phyloP scores from a whole-genome alignment of 345 rosid genomes.

The Syzygium aromaticum region DNA sequence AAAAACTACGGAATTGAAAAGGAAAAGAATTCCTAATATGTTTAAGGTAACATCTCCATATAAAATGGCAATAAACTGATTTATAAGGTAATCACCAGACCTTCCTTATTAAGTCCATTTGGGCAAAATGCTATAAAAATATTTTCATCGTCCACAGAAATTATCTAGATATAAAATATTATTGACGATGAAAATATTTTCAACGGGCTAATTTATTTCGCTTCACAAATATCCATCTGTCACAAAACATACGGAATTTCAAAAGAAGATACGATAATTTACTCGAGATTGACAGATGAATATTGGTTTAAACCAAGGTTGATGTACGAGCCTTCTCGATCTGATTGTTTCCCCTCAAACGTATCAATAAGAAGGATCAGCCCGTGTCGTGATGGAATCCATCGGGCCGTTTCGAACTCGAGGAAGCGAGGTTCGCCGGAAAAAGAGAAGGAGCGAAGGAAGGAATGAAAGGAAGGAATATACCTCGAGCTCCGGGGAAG shows the following conservation, averaged over 20 bases:
- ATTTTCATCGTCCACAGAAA: too few species aligned
- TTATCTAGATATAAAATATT: too few species aligned
- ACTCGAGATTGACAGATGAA: background rate
- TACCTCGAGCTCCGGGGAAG: background rate
- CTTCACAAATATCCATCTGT: too few species aligned
- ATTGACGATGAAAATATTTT: too few species aligned
- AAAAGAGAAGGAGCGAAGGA: background rate
- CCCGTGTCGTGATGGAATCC: background rate
- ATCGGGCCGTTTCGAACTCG: background rate
- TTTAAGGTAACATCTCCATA: background rate
- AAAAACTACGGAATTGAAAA: background rate
- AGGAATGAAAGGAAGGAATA: background rate
- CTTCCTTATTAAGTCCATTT: background rate
- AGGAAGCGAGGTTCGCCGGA: background rate
- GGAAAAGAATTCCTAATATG: background rate
- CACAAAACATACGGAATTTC: too few species aligned
- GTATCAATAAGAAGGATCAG: background rate
- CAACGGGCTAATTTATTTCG: too few species aligned
- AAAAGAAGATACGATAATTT: too few species aligned
- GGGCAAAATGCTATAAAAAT: background rate
- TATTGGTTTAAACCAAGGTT: too few species aligned
- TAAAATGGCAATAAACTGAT: background rate
- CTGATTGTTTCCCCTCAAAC: too few species aligned
- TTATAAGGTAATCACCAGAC: background rate
- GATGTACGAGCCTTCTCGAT: too few species aligned